Conservation (phyloP, 441 rosid species). For the Gossypium laxum region DNA sequence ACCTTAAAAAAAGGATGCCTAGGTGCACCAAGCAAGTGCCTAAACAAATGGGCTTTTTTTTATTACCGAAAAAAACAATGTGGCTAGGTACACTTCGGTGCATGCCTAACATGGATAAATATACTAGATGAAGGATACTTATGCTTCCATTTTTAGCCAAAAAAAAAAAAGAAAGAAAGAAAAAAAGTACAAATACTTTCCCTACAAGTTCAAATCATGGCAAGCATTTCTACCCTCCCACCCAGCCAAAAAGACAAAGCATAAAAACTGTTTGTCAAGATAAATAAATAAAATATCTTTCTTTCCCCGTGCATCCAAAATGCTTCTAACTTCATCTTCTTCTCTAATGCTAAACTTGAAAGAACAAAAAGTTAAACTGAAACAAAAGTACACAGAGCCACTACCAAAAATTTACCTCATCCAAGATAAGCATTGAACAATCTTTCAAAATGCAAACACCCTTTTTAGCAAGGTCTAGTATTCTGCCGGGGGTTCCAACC, state of each 20-base stretch:
- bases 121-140: too few relatives aligned
- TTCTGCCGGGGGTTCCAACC: constrained; percentile 96
- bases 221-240: neutral
- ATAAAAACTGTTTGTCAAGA: neutral
- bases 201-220: neutral
- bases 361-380: neutral
- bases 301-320: neutral
- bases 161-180: too few relatives aligned
- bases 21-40: too few relatives aligned
- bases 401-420: constrained; percentile 51
- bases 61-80: too few relatives aligned
- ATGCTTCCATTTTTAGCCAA: too few relatives aligned
- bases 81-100: too few relatives aligned
- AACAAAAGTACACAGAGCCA: neutral
- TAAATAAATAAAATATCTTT: neutral
- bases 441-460: constrained; percentile 87
- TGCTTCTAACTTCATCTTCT: neutral
- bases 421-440: constrained; percentile 91
- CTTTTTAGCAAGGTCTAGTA: constrained; percentile 80
- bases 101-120: too few relatives aligned
- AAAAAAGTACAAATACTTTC: too few relatives aligned
- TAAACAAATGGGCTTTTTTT: too few relatives aligned
- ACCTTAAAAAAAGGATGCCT: neutral
- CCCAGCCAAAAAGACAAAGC: neutral
- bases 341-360: neutral